phyloP scores from a whole-genome alignment of 768 basidiomycete genomes.

The Amanita rubescens region DNA sequence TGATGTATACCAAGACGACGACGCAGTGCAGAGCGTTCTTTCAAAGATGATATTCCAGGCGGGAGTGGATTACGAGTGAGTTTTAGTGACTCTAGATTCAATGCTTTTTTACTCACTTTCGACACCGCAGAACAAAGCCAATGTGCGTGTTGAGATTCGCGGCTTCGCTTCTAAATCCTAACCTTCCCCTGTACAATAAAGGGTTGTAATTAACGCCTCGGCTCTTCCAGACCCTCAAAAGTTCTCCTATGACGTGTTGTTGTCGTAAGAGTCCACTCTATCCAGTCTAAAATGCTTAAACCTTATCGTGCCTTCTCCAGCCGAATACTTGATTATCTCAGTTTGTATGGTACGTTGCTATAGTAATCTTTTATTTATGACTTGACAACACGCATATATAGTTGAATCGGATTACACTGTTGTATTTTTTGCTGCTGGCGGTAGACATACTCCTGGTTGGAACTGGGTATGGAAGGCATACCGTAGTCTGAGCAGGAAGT shows the following conservation, averaged over 20 bases:
- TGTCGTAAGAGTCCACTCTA: slow-evolving; percentile 46
- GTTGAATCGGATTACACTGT: slow-evolving; percentile 88
- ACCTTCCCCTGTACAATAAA: slow-evolving; percentile 20
- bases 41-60: slow-evolving; percentile 77
- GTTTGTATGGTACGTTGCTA: slow-evolving; percentile 59
- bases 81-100: slow-evolving; percentile 11
- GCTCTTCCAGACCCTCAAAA: slow-evolving; percentile 74
- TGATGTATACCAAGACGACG: slow-evolving; percentile 41
- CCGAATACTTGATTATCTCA: slow-evolving; percentile 69
- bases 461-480: slow-evolving; percentile 93
- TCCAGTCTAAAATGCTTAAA: neutral
- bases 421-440: slow-evolving; percentile 80
- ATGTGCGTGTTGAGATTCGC: slow-evolving; percentile 48
- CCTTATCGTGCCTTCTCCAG: slow-evolving; percentile 28
- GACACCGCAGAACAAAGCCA: slow-evolving; percentile 60
- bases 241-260: slow-evolving; percentile 70
- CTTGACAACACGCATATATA: slow-evolving; percentile 18
- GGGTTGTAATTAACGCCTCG: slow-evolving; percentile 79
- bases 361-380: neutral
- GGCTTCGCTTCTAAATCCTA: neutral
- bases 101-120: neutral
- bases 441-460: slow-evolving; percentile 68
- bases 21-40: slow-evolving; percentile 61
- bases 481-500: slow-evolving; percentile 71
- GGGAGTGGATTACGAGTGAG: slow-evolving; percentile 85